Evolutionary conservation across 192 early-diverging fungal species (phyloP), one percentile per base, ranked within the genome.

Genomic region (Anaeromyces robustus): DNA sequence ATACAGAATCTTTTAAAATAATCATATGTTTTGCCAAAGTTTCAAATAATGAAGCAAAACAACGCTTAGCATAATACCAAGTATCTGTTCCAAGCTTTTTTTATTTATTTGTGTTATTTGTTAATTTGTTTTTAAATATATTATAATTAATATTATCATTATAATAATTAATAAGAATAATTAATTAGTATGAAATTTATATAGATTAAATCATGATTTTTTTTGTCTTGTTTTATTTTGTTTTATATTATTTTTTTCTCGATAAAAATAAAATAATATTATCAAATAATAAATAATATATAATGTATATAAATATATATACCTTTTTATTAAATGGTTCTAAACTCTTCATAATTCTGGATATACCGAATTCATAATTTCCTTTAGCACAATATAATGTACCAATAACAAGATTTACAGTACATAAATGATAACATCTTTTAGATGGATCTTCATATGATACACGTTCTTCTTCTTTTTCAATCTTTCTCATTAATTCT

Each of bases 1-100:
- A 89, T 22, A 91, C 89, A 2, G 83, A 83, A 79, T 91, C 90
- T 80, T 91, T 91, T 59, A 91, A 85, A 28, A 91, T 81, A 41
- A 91, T 91, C 90, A 91, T 91, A 79, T 91, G 90, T 81, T 91
- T 91, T 16, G 90, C 88, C 29, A 91, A 86, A 68, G 89, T 91
- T 80, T 91, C 90, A 79, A 87, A 91, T 2, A 91, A 85, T 9
- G 88, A 89, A 9, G 83, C 85, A 59, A 91, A 89, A 81, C 90
- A 91, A 22, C 90, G 81, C 81, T 91, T 91, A 18, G 90, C 90
- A 79, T 91, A 91, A 83, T 86, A 91, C 90, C 90, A 91, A 12
- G 90, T 91, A 77, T 91, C 90, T 17, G 90, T 91, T 30, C 90
- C 90, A 22, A 91, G 85, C 90, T 91, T 59, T 30, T 41, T 18